phyloP scores from a whole-genome alignment of 2,329 filamentous ascomycete genomes.

The Aspergillus sp. region DNA sequence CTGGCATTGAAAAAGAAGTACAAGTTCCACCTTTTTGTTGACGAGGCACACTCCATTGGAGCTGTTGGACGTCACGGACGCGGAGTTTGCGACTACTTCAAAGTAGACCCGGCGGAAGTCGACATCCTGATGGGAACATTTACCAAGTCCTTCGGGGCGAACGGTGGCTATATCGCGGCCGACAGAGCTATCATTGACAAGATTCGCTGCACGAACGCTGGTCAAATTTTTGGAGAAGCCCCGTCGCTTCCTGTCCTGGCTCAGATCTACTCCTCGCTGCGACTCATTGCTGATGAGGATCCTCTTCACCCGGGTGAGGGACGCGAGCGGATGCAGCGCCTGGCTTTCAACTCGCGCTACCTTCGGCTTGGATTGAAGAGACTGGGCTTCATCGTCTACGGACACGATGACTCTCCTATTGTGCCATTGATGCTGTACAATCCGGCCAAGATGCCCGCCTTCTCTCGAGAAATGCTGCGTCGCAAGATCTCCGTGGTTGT shows the following conservation, averaged over 20 bases:
- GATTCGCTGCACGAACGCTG: constrained; percentile 77
- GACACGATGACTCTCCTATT: constrained; percentile 94
- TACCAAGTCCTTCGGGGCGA: constrained; percentile 95
- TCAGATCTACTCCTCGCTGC: constrained; percentile 81
- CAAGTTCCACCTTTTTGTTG: constrained; percentile 91
- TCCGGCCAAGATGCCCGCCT: constrained; percentile 93
- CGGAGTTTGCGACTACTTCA: constrained; percentile 94
- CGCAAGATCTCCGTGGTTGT: constrained; percentile 95
- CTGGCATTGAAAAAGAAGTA: constrained; percentile 85
- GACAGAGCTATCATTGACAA: constrained; percentile 88
- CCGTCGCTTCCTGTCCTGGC: constrained; percentile 82
- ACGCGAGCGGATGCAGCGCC: constrained; percentile 85
- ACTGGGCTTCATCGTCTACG: constrained; percentile 89
- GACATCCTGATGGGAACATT: constrained; percentile 97
- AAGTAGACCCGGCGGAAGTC: constrained; percentile 77
- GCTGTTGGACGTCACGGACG: constrained; percentile 85
- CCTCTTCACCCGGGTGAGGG: constrained; percentile 76
- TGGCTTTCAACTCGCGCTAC: constrained; percentile 95
- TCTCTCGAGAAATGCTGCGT: constrained; percentile 94
- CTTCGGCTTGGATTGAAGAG: constrained; percentile 91
- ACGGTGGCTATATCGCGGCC: constrained; percentile 90
- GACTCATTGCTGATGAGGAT: constrained; percentile 78
- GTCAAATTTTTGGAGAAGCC: constrained; percentile 79
- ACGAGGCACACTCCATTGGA: constrained; percentile 93
- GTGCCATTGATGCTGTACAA: constrained; percentile 91